Evolutionary conservation across 2,329 filamentous ascomycete species (phyloP).

Genomic region (Pseudopyrenochaeta lycopersici): DNA sequence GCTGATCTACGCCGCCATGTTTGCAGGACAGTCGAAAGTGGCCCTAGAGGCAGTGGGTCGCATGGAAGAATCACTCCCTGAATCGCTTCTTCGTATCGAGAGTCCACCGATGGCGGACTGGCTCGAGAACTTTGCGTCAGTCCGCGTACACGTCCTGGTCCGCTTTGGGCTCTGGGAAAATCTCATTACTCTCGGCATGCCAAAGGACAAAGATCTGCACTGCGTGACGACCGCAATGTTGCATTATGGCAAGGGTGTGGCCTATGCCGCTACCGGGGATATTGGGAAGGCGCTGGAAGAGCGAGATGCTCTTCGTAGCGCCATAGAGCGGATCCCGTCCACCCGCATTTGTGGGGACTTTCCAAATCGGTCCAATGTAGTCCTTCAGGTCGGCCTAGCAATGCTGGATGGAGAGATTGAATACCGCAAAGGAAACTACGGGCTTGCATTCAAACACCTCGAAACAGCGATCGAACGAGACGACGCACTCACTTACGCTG

Average conservation of each 20-base stretch:
- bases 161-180: slow-evolving; percentile 79
- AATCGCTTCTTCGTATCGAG: slow-evolving; percentile 69
- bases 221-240: slow-evolving; percentile 74
- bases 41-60: slow-evolving; percentile 68
- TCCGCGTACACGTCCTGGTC: slow-evolving; percentile 74
- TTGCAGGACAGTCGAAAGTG: slow-evolving; percentile 70
- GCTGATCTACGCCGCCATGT: slow-evolving; percentile 80
- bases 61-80: slow-evolving; percentile 70
- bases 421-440: slow-evolving; percentile 69
- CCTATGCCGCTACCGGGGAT: slow-evolving; percentile 66
- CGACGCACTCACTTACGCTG: slow-evolving; percentile 72
- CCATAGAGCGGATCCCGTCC: slow-evolving; percentile 62
- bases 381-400: slow-evolving; percentile 66
- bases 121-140: slow-evolving; percentile 75
- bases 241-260: slow-evolving; percentile 74
- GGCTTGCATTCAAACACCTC: slow-evolving; percentile 67
- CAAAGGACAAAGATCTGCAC: slow-evolving; percentile 68
- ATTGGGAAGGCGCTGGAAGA: slow-evolving; percentile 65
- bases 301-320: slow-evolving; percentile 60
- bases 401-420: slow-evolving; percentile 80
- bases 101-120: slow-evolving; percentile 81
- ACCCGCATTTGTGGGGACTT: slow-evolving; percentile 69
- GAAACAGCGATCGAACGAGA: slow-evolving; percentile 67
- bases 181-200: slow-evolving; percentile 65
- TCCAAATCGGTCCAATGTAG: slow-evolving; percentile 71